Evolutionary conservation across 2,329 filamentous ascomycete genomes (phyloP).

Genomic region (Dactylella cylindrospora): DNA sequence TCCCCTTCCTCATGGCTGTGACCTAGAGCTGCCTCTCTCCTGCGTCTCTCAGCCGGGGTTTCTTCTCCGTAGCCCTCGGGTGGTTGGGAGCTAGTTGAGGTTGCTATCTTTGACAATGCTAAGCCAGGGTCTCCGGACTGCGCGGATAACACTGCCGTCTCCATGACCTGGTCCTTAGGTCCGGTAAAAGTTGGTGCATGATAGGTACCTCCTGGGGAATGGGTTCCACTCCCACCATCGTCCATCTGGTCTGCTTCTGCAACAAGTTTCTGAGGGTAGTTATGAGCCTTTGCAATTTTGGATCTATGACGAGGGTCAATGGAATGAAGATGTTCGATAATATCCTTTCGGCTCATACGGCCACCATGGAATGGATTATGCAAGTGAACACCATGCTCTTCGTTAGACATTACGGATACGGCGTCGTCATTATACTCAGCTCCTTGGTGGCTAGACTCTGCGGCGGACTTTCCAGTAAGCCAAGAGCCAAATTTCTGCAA

Average conservation of each 20-base stretch:
- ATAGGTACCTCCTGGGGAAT: conserved; percentile 21
- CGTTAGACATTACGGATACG: conserved; percentile 35
- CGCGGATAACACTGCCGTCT: conserved; percentile 23
- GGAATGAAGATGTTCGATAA: conserved; percentile 29
- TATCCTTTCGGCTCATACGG: conserved; percentile 36
- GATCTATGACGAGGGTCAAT: conserved; percentile 38
- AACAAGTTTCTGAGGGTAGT: conserved; percentile 26
- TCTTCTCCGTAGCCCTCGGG: conserved; percentile 59
- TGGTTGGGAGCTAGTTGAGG: conserved; percentile 20
- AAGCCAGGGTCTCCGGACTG: conserved; percentile 6
- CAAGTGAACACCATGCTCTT: conserved; percentile 39
- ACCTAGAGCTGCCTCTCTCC: conserved; percentile 73
- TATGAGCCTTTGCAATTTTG: conserved; percentile 39
- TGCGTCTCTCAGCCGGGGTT: conserved; percentile 71
- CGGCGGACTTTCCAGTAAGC: conserved; percentile 43
- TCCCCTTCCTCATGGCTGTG: conserved; percentile 2
- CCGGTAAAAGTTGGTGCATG: conserved; percentile 15
- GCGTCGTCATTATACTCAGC: conserved; percentile 41
- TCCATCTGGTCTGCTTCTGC: conserved; percentile 34
- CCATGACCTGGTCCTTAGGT: conserved; percentile 18
- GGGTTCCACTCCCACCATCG: conserved; percentile 27
- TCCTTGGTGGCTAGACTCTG: conserved; percentile 46
- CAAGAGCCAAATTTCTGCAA: conserved; percentile 42
- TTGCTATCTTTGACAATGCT: conserved; percentile 30
- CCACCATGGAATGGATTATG: conserved; percentile 40